These are phyloP conservation scores for Podosphaera aphanis DNA, from an alignment of 2,329 filamentous ascomycete species.

Conservation along the genomic window DNA sequence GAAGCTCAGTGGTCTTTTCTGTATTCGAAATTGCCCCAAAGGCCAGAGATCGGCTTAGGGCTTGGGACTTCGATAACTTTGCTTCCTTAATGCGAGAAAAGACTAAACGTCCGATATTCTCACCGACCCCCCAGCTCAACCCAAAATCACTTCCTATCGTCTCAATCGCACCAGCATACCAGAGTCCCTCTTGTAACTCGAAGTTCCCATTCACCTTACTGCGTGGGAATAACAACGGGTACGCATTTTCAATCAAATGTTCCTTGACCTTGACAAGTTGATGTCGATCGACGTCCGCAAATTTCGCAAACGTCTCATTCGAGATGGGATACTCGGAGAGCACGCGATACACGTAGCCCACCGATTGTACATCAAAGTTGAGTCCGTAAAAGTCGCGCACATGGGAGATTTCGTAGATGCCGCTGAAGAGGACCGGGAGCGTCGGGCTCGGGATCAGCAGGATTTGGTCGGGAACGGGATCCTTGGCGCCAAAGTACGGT, in stretches of 20 bases:
- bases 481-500: neutral
- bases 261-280: neutral
- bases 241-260: slow-evolving; percentile 4
- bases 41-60: too few relatives aligned
- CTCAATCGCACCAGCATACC: slow-evolving; percentile 4
- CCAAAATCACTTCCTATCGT: slow-evolving; percentile 3
- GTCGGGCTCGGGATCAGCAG: neutral
- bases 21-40: too few relatives aligned
- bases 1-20: too few relatives aligned
- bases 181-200: slow-evolving; percentile 3
- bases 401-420: slow-evolving; percentile 5
- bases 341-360: slow-evolving; percentile 4
- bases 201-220: slow-evolving; percentile 1
- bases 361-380: neutral
- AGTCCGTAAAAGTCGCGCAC: slow-evolving; percentile 2
- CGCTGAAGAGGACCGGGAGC: neutral
- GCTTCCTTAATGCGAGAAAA: neutral
- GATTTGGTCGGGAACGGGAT: neutral
- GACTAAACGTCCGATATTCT: slow-evolving; percentile 4
- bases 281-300: neutral
- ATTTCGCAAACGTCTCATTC: neutral
- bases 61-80: neutral
- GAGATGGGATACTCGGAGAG: slow-evolving; percentile 1
- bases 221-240: slow-evolving; percentile 3
- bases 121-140: slow-evolving; percentile 4